A percentile compares a stretch with the other conserved stretches of the same genome.
phyloP scores from a whole-genome alignment of 495 filamentous ascomycete genomes.

The Aspergillus cavernicola region DNA sequence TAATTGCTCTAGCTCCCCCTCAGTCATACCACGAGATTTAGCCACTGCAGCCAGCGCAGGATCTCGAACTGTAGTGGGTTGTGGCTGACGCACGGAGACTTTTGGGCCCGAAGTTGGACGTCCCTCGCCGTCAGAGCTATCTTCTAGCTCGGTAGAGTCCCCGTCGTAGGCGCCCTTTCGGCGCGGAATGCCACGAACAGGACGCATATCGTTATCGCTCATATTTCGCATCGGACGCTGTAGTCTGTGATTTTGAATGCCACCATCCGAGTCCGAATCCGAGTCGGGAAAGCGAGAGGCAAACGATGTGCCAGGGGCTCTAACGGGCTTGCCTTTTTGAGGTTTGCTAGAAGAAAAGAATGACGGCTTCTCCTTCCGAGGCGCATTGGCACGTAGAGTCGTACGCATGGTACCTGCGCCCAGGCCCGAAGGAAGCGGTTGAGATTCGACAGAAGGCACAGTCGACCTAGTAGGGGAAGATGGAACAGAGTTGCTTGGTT shows the following conservation, averaged over 20 bases:
- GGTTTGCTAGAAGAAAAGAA: constrained; percentile 47
- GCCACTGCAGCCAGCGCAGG: constrained; percentile 39
- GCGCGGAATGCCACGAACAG: constrained; percentile 64
- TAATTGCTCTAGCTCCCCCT: constrained; percentile 37
- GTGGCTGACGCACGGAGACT: constrained; percentile 5
- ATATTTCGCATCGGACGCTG: constrained; percentile 77
- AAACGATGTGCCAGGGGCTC: constrained; percentile 16
- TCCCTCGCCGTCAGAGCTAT: constrained; percentile 50
- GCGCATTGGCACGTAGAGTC: constrained; percentile 43
- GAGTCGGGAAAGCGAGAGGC: constrained; percentile 60
- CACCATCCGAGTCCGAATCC: constrained; percentile 63
- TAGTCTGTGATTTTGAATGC: constrained; percentile 36
- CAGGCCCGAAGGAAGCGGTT: constrained; percentile 33
- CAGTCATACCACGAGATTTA: constrained; percentile 40
- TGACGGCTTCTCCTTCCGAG: constrained; percentile 36
- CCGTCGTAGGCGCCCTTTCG: constrained; percentile 48
- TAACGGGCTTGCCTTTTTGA: constrained; percentile 33
- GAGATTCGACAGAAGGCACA: constrained; percentile 24
- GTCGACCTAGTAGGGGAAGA: constrained; percentile 27
- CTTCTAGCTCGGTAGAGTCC: constrained; percentile 68
- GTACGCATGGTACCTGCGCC: constrained; percentile 41
- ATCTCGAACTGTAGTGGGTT: constrained; percentile 17
- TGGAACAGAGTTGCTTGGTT: constrained; percentile 20
- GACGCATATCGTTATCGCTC: constrained; percentile 68
- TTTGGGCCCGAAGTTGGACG: constrained; percentile 9